A percentile compares a stretch with the other conserved stretches of the same genome.
Evolutionary conservation across 1,284 basidiomycete genomes (phyloP).

Genomic region (Fomitopsis palustris): DNA sequence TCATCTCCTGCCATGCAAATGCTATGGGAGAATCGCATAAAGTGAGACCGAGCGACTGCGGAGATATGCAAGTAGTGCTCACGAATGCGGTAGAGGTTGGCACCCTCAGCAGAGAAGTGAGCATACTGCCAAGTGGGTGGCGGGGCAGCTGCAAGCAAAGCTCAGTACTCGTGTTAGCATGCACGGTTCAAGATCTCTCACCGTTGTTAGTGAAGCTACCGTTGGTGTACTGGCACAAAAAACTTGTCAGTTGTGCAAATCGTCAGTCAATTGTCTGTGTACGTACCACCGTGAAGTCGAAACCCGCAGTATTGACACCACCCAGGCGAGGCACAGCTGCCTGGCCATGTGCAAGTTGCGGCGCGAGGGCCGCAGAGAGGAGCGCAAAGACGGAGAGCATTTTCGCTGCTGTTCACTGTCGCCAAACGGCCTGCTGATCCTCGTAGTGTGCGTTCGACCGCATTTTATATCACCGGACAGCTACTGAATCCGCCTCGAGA

Average conservation of each 20-base stretch:
- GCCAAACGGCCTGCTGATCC: background rate
- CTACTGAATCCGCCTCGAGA: background rate
- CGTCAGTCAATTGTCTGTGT: background rate
- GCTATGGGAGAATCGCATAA: constrained; percentile 9
- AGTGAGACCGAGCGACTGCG: background rate
- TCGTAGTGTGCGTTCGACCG: background rate
- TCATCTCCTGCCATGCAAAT: constrained; percentile 50
- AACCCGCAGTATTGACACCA: constrained; percentile 40
- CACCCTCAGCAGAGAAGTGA: constrained; percentile 43
- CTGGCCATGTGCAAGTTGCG: background rate
- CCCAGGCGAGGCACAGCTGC: constrained; percentile 21
- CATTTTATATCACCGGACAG: background rate
- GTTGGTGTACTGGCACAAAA: constrained; percentile 31
- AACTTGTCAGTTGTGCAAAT: background rate
- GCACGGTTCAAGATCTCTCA: background rate
- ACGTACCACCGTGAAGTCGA: constrained; percentile 34
- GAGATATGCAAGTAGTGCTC: background rate
- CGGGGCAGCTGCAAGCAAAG: constrained; percentile 7
- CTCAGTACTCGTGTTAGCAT: background rate
- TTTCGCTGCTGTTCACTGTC: constrained; percentile 12
- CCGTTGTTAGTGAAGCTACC: constrained; percentile 40
- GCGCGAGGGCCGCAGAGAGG: constrained; percentile 17
- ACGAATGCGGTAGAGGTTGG: constrained; percentile 46
- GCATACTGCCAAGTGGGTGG: constrained; percentile 39
- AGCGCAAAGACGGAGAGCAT: constrained; percentile 17